A percentile compares a stretch with the other conserved stretches of the same genome.
Evolutionary conservation across 257 asterid genomes (phyloP).

Genomic region (Fraxinus americana): DNA sequence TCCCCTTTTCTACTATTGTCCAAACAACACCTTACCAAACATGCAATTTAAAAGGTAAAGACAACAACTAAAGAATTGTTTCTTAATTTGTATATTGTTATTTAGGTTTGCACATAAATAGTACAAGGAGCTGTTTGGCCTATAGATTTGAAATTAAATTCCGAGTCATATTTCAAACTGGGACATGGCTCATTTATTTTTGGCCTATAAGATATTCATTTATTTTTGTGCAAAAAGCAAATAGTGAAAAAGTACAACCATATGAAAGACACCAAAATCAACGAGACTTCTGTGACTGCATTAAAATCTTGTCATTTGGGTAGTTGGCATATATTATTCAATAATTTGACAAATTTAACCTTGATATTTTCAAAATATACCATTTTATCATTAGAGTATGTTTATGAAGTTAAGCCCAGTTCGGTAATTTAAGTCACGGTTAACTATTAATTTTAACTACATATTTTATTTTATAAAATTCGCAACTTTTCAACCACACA

Average conservation of each 20-base stretch:
- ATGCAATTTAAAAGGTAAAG: neutral
- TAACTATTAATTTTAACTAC: too few species aligned
- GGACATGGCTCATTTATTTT: too few species aligned
- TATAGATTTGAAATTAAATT: neutral
- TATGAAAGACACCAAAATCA: slow-evolving; percentile 26
- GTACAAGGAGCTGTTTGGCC: neutral
- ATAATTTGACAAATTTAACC: neutral
- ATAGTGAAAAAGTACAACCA: neutral
- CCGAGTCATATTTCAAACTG: neutral
- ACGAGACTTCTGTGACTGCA: slow-evolving; percentile 39
- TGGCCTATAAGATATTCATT: too few species aligned
- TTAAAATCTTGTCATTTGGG: slow-evolving; percentile 32
- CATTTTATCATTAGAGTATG: neutral
- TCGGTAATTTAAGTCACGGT: too few species aligned
- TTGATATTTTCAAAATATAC: neutral
- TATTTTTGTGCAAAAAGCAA: neutral
- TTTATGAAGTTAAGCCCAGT: too few species aligned
- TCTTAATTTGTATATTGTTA: neutral
- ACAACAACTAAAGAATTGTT: neutral
- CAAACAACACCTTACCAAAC: neutral
- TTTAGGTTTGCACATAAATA: neutral
- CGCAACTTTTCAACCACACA: too few species aligned
- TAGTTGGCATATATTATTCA: neutral
- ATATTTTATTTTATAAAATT: too few species aligned
- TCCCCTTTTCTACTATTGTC: neutral